Conservation (phyloP, 2,329 filamentous ascomycete species). For the Ophiostoma tasmaniense region DNA sequence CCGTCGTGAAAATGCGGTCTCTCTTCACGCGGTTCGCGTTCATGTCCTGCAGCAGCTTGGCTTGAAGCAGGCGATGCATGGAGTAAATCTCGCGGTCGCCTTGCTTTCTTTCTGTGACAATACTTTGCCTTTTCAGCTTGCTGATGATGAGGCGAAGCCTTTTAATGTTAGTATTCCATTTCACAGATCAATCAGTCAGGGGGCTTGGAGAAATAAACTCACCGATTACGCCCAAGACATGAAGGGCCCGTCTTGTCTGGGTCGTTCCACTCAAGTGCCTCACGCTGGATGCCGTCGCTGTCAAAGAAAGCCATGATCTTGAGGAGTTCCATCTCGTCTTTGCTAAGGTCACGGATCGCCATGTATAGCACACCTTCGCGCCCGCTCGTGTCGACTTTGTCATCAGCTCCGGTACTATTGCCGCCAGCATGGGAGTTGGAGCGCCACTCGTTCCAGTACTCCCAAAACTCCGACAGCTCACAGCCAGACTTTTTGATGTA, state of each 20-base stretch:
- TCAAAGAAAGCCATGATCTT: constrained; percentile 20
- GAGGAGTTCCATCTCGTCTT: constrained; percentile 17
- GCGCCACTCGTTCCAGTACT: constrained; percentile 20
- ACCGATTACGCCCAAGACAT: constrained; percentile 10
- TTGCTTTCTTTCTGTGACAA: constrained; percentile 14
- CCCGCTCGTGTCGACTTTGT: constrained; percentile 9
- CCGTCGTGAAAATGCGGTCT: constrained; percentile 17
- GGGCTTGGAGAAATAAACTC: background rate
- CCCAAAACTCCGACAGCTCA: constrained; percentile 19
- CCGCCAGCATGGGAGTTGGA: background rate
- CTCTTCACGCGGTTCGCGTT: constrained; percentile 13
- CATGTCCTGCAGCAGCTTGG: constrained; percentile 16
- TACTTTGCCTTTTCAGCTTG: constrained; percentile 19
- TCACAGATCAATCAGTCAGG: background rate
- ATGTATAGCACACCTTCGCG: constrained; percentile 5
- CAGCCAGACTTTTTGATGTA: constrained; percentile 19
- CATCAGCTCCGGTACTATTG: background rate
- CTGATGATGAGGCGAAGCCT: constrained; percentile 13
- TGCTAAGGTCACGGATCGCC: constrained; percentile 16
- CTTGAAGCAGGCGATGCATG: constrained; percentile 17
- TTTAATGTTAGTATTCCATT: background rate
- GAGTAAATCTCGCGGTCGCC: constrained; percentile 17
- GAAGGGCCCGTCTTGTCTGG: constrained; percentile 11
- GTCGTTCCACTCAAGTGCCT: constrained; percentile 8
- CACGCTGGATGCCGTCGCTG: constrained; percentile 18